phyloP scores from a whole-genome alignment of 2,329 filamentous ascomycete genomes.

The Diaporthe sp. region DNA sequence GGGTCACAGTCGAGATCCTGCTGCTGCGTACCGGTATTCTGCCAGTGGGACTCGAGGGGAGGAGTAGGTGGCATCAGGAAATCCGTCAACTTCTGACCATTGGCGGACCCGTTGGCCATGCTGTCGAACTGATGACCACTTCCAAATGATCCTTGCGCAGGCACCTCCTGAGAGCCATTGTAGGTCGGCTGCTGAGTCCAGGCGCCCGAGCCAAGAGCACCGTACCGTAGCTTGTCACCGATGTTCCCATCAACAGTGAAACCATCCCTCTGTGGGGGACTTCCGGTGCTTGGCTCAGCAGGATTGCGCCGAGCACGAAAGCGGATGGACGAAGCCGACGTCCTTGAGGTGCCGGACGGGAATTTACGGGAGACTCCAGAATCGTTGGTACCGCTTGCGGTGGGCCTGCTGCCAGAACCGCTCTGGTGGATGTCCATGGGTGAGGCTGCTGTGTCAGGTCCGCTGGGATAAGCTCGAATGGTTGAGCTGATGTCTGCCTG shows the following conservation, averaged over 20 bases:
- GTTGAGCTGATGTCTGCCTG: conserved; percentile 9
- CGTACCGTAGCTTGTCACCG: conserved; percentile 23
- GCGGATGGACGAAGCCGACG: conserved; percentile 20
- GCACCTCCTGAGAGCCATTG: not conserved
- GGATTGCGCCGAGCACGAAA: conserved; percentile 37
- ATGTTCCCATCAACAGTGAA: conserved; percentile 3
- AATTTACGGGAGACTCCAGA: conserved; percentile 6
- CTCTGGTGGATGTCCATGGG: conserved; percentile 34
- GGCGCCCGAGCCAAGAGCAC: not conserved
- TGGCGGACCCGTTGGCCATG: not conserved
- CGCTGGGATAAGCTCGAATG: not conserved
- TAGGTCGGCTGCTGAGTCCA: not conserved
- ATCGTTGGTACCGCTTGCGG: conserved; percentile 5
- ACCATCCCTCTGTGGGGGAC: conserved; percentile 29
- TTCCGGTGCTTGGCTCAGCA: conserved; percentile 39
- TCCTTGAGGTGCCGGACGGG: conserved; percentile 11
- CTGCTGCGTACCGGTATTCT: not conserved
- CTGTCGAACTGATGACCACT: not conserved
- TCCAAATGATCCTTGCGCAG: not conserved
- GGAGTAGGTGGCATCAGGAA: conserved; percentile 24
- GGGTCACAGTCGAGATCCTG: not conserved
- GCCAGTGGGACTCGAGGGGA: not conserved
- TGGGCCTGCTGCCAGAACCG: conserved; percentile 23
- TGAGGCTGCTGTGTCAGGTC: not conserved
- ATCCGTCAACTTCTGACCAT: not conserved